Conservation (phyloP, 208 protist genomes). For the Trypanosoma melophagium region DNA sequence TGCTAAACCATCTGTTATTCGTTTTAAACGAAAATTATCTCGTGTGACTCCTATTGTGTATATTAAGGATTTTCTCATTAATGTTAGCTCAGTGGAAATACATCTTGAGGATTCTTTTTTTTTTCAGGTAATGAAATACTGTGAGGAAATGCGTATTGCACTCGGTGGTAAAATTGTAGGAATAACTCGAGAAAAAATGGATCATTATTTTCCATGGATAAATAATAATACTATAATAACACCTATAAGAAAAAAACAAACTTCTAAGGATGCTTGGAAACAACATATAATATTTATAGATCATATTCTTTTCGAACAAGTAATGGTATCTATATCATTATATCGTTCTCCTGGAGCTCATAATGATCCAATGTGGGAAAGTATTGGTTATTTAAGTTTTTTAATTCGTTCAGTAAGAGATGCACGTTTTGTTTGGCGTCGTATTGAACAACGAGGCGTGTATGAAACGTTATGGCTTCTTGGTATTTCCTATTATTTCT, state of each 20-base stretch:
- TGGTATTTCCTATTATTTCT: constrained; percentile 53
- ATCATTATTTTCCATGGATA: neutral
- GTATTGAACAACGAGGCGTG: constrained; percentile 49
- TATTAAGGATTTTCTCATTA: constrained; percentile 37
- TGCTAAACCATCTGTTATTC: constrained; percentile 21
- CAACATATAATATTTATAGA: constrained; percentile 50
- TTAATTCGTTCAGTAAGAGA: constrained; percentile 73
- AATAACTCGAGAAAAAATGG: neutral
- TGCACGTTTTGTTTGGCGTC: constrained; percentile 61
- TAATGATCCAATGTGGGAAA: constrained; percentile 74
- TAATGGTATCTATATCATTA: constrained; percentile 72
- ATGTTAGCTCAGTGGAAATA: constrained; percentile 49
- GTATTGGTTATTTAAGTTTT: constrained; percentile 56
- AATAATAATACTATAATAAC: neutral
- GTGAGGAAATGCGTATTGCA: constrained; percentile 29
- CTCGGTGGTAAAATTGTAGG: neutral
- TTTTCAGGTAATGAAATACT: constrained; percentile 45
- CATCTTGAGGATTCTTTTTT: constrained; percentile 80
- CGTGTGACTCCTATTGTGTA: constrained; percentile 65
- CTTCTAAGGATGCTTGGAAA: constrained; percentile 31
- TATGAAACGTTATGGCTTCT: constrained; percentile 76
- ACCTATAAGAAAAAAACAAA: neutral
- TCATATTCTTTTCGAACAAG: constrained; percentile 52
- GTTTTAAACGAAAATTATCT: constrained; percentile 49
- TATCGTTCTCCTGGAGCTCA: constrained; percentile 68